phyloP scores from a whole-genome alignment of 352 stramenopile genomes.

The Phytopythium mirpurense region DNA sequence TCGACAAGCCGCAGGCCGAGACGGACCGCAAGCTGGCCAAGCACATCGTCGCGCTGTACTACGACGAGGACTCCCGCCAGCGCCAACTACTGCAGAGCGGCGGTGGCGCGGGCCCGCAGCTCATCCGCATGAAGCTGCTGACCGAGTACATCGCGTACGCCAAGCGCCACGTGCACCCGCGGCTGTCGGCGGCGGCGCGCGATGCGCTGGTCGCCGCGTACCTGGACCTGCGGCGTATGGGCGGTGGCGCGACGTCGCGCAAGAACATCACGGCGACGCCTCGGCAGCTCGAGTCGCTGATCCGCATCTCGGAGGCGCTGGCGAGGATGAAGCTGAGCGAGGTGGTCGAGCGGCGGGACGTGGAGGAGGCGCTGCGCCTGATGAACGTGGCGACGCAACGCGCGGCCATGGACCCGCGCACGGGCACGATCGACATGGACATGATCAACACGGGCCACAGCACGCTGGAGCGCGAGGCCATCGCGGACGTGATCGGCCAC shows the following conservation, averaged over 20 bases:
- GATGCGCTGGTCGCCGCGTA: constrained; percentile 93
- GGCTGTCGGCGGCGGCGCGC: constrained; percentile 87
- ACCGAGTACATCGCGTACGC: constrained; percentile 97
- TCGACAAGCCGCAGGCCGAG: constrained; percentile 94
- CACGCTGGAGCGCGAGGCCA: constrained; percentile 83
- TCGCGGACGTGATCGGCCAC: constrained; percentile 43
- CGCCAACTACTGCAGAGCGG: constrained; percentile 16
- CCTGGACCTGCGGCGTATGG: constrained; percentile 85
- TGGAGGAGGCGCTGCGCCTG: constrained; percentile 93
- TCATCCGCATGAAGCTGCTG: constrained; percentile 77
- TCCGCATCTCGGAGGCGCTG: constrained; percentile 96
- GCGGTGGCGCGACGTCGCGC: constrained; percentile 51
- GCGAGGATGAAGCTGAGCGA: constrained; percentile 92
- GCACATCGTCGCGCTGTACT: constrained; percentile 97
- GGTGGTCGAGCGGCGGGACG: constrained; percentile 73
- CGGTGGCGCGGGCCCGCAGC: constrained; percentile 30
- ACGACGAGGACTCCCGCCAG: constrained; percentile 71
- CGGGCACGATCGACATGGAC: constrained; percentile 99
- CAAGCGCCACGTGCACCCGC: constrained; percentile 89
- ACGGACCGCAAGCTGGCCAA: constrained; percentile 94
- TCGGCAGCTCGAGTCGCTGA: constrained; percentile 97
- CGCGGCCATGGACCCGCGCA: constrained; percentile 96
- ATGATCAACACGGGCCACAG: constrained; percentile 96
- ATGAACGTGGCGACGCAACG: constrained; percentile 97
- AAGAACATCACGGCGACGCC: constrained; percentile 98